phyloP scores from a whole-genome alignment of 768 basidiomycete species.

The Tylopilus plumbeoviolaceoides region DNA sequence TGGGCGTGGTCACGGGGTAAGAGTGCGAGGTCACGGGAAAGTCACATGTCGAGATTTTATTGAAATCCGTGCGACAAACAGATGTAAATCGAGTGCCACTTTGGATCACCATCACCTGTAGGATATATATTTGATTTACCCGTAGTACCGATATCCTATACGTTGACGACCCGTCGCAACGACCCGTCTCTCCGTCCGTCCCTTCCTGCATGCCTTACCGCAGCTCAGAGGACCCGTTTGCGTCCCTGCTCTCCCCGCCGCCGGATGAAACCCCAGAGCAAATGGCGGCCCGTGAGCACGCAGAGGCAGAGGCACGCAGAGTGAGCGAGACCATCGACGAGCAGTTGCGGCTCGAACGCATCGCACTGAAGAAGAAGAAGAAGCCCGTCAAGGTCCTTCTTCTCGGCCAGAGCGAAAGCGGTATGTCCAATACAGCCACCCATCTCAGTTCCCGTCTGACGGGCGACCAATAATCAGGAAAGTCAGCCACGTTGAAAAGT shows the following conservation, averaged over 20 bases:
- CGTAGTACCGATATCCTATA: too few relatives aligned
- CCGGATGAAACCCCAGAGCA: constrained; percentile 57
- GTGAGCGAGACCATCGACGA: constrained; percentile 77
- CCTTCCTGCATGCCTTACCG: constrained; percentile 22
- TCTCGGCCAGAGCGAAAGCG: constrained; percentile 75
- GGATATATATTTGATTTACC: too few relatives aligned
- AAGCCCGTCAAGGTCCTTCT: constrained; percentile 71
- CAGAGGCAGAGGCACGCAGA: constrained; percentile 60
- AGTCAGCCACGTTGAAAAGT: constrained; percentile 81
- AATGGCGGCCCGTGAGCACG: constrained; percentile 49
- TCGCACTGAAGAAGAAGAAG: constrained; percentile 55
- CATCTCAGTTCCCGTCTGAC: constrained; percentile 5
- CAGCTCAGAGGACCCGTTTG: constrained; percentile 58
- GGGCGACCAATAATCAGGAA: constrained; percentile 33
- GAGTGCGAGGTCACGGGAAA: constrained; percentile 37
- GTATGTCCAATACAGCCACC: constrained; percentile 21
- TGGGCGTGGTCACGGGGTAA: constrained; percentile 38
- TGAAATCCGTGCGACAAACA: constrained; percentile 28
- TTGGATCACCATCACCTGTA: too few relatives aligned
- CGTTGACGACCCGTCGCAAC: background rate
- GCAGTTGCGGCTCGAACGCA: constrained; percentile 57
- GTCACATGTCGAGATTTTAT: constrained; percentile 41
- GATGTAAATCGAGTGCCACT: constrained; percentile 24
- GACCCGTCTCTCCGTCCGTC: background rate
- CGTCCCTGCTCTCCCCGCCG: constrained; percentile 58